Base-by-base conservation (phyloP, 106 monocot genomes). In the Dactylorhiza incarnata region DNA sequence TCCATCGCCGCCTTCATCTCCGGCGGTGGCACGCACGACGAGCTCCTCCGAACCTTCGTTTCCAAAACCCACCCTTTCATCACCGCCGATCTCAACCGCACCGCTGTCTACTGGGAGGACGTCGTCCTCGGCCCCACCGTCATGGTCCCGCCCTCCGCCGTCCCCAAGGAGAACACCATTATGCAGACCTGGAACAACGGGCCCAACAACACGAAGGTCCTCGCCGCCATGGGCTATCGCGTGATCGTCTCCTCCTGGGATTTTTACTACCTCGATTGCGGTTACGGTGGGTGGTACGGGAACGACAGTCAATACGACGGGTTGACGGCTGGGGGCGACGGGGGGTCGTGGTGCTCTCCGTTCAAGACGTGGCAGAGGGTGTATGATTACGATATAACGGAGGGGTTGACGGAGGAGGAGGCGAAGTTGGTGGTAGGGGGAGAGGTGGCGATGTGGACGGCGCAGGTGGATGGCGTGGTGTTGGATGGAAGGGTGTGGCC, bases 211-310 rank as follows among this genome's bases (percentile, higher is more conserved):
- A 93, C 95, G 0, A 95, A 93, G 74, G 74, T 45, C 48, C 54
- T 90, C 48, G 84, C 78, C 6, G 63, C 78, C 29, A 90, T 90
- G 7, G 93, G 95, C 5, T 96, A 91, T 74, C 86, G 85, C 12
- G 89, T 70, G n/a, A 93, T 96, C 29, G 95, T 96, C n/a, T 96
- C 95, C 2, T 93, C 93, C 3, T 72, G 83, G 14, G 86, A 90
- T 23, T 96, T 89, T 88, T 96, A 96, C 74, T 96, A 96, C 80
- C 84, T 96, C 46, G 95, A 93, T 79, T 96, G 95, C 80, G 95
- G 95, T 2, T 86, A 89, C 54, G 95, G 95, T 9, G 93, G 81
- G 5, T 96, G 77, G 72, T 74, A 89, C 13, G 93, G 95, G 17
- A 96, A 96, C 73, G 93, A 96, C 80, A 90, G 93, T 75, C 75